Evolutionary conservation across 257 asterid genomes (phyloP).

Genomic region (Handroanthus guayacan): DNA sequence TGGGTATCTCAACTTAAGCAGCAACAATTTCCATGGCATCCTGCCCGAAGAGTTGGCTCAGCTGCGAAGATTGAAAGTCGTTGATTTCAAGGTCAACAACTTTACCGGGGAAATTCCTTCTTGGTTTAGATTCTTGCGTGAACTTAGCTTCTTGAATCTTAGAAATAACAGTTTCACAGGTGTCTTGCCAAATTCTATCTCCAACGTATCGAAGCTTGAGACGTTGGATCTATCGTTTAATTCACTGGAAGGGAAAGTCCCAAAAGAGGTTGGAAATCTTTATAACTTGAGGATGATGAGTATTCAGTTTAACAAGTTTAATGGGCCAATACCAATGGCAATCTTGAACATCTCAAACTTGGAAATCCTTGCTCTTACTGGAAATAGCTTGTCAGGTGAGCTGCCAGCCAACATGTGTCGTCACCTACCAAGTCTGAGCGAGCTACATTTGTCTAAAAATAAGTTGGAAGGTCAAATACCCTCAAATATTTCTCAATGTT

Average conservation of each 20-base stretch:
- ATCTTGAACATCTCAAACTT: constrained; percentile 36
- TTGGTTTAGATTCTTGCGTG: constrained; percentile 19
- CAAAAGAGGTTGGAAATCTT: constrained; percentile 27
- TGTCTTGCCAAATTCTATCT: constrained; percentile 25
- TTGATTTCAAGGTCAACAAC: constrained; percentile 12
- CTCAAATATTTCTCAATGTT: constrained; percentile 37
- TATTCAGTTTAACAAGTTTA: constrained; percentile 12
- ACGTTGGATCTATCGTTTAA: constrained; percentile 27
- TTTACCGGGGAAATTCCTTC: constrained; percentile 18
- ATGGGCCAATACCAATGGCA: constrained; percentile 32
- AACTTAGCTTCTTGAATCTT: constrained; percentile 24
- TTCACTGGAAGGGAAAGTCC: constrained; percentile 31
- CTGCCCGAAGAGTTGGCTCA: constrained; percentile 32
- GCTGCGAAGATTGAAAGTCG: constrained; percentile 28
- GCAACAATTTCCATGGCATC: constrained; percentile 39
- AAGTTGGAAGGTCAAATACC: constrained; percentile 38
- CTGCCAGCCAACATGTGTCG: constrained; percentile 27
- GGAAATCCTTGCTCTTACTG: constrained; percentile 16
- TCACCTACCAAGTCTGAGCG: constrained; percentile 1
- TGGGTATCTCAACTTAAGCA: constrained; percentile 34
- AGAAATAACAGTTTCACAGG: constrained; percentile 33
- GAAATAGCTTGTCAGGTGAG: constrained; percentile 30
- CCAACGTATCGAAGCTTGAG: constrained; percentile 33
- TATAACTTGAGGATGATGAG: background rate
- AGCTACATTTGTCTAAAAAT: constrained; percentile 9